Evolutionary conservation across 2,329 filamentous ascomycete genomes (phyloP).

Genomic region (Epichloe sylvatica): DNA sequence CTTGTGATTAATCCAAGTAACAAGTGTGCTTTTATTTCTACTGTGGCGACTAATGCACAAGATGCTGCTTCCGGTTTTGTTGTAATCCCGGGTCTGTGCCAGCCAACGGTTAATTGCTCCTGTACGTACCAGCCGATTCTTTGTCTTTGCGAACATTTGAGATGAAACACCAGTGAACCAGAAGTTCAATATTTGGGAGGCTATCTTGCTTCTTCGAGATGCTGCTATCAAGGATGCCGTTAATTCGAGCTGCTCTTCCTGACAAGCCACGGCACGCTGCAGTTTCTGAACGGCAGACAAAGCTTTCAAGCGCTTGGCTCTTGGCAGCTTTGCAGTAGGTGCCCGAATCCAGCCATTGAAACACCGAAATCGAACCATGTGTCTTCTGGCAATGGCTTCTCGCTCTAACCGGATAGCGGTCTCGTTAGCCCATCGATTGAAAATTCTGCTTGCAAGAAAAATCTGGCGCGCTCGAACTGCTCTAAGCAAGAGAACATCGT

Average conservation of each 20-base stretch:
- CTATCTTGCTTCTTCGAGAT: constrained; percentile 10
- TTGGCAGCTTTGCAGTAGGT: constrained; percentile 17
- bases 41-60: neutral
- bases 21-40: neutral
- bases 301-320: constrained; percentile 17
- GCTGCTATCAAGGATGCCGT: constrained; percentile 13
- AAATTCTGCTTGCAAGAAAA: constrained; percentile 35
- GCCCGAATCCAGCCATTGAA: constrained; percentile 23
- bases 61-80: neutral
- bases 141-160: neutral
- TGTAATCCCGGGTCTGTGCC: neutral
- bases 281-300: constrained; percentile 20
- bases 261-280: constrained; percentile 15
- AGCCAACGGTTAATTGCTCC: neutral
- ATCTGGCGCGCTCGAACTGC: constrained; percentile 51
- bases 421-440: constrained; percentile 46
- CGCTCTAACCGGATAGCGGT: constrained; percentile 51
- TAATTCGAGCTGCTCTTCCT: constrained; percentile 16
- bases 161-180: constrained; percentile 1
- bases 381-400: constrained; percentile 53
- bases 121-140: neutral
- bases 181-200: constrained; percentile 3
- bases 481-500: constrained; percentile 25
- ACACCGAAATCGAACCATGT: constrained; percentile 47
- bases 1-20: neutral